Conservation (phyloP, 441 rosid species). For the Pelargonium exstipulatum region DNA sequence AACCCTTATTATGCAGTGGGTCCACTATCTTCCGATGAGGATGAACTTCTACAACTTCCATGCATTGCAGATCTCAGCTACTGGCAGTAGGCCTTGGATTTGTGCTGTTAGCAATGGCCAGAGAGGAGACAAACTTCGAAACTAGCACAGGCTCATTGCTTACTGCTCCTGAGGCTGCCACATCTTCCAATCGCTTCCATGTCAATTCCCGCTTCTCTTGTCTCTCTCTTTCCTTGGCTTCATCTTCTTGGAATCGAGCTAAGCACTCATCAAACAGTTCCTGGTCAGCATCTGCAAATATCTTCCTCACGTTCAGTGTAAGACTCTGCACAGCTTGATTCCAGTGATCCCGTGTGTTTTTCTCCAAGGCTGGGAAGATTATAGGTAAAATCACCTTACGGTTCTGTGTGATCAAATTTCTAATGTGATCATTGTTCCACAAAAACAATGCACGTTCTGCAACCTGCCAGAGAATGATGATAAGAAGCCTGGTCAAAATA, state of each 20-base stretch:
- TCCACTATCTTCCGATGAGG: slow-evolving; percentile 5
- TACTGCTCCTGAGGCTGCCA: slow-evolving; percentile 55
- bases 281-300: slow-evolving; percentile 64
- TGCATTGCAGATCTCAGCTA: slow-evolving; percentile 34
- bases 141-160: slow-evolving; percentile 60
- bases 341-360: slow-evolving; percentile 71
- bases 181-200: slow-evolving; percentile 74
- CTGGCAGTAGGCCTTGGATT: slow-evolving; percentile 36
- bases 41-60: slow-evolving; percentile 15
- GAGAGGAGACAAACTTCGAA: slow-evolving; percentile 45
- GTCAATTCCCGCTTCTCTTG: slow-evolving; percentile 49
- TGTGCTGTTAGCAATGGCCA: slow-evolving; percentile 38
- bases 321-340: slow-evolving; percentile 87
- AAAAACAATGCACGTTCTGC: slow-evolving; percentile 88
- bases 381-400: slow-evolving; percentile 60
- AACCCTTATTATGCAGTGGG: slow-evolving; percentile 20
- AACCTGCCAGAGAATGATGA: slow-evolving; percentile 45
- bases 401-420: slow-evolving; percentile 63
- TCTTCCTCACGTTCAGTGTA: slow-evolving; percentile 71
- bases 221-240: slow-evolving; percentile 41
- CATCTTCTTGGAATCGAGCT: slow-evolving; percentile 57
- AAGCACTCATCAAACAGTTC: slow-evolving; percentile 65
- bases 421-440: slow-evolving; percentile 89
- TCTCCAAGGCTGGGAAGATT: slow-evolving; percentile 75
- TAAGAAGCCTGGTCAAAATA: background rate